Evolutionary conservation across 2,329 filamentous ascomycete species (phyloP).

Genomic region (Exophiala alcalophila): DNA sequence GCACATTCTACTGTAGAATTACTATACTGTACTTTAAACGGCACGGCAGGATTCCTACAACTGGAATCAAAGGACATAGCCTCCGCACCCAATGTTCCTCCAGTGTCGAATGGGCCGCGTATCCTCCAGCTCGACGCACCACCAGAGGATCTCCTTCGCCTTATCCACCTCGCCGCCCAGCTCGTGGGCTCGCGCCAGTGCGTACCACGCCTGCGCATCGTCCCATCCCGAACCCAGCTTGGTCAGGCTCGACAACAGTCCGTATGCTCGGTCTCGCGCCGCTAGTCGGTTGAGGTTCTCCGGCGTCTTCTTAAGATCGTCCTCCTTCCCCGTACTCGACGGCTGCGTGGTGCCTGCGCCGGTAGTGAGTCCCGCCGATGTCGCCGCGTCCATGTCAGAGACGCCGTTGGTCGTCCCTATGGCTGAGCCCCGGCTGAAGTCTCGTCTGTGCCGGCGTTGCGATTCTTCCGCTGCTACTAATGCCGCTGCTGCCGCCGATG

Average conservation of each 20-base stretch:
- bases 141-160: constrained; percentile 92
- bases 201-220: constrained; percentile 87
- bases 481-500: constrained; percentile 1
- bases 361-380: neutral
- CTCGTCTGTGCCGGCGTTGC: constrained; percentile 13
- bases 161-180: constrained; percentile 80
- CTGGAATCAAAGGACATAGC: constrained; percentile 62
- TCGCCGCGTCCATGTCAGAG: constrained; percentile 10
- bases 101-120: constrained; percentile 74
- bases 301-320: constrained; percentile 54
- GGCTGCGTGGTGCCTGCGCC: neutral
- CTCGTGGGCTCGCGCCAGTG: constrained; percentile 82
- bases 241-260: constrained; percentile 75
- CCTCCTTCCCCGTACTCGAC: constrained; percentile 13
- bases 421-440: constrained; percentile 15
- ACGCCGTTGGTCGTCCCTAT: constrained; percentile 4
- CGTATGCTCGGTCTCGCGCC: constrained; percentile 83
- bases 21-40: too few relatives aligned
- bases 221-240: constrained; percentile 89
- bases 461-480: constrained; percentile 4
- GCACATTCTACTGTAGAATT: too few relatives aligned
- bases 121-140: constrained; percentile 94
- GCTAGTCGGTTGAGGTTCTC: constrained; percentile 79
- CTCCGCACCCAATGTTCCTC: constrained; percentile 66
- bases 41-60: too few relatives aligned